Evolutionary conservation across 2,329 filamentous ascomycete genomes (phyloP), one percentile per base, ranked within the genome.

Genomic region (Cadophora sp.): DNA sequence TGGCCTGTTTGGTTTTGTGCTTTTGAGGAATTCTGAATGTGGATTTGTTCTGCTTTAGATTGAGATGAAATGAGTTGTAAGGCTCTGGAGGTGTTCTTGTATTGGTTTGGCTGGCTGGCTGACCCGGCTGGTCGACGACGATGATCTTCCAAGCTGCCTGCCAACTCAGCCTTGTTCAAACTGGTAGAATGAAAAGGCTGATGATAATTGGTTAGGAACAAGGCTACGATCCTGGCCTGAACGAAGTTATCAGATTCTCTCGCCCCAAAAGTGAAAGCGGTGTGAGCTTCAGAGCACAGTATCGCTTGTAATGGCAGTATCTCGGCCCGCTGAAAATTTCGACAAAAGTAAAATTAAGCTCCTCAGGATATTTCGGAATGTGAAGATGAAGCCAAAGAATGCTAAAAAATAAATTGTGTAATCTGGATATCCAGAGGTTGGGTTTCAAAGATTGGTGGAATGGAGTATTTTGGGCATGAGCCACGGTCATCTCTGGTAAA

Each of bases 361-460:
- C 19, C 19, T 48, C 7, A n/a, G 22, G 43, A 48, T 22, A 48
- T 12, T 1, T 48, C 19, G n/a, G n/a, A 14, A 31, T 29, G 34
- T 58, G 67, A 69, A 40, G 24, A 7, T 26, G 14, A 7, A 22
- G 2, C 53, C 46, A 65, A 68, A 70, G 73, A 72, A 68, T 0
- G 27, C 8, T 56, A 69, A 73, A 73, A 74, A n/a, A n/a, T n/a
- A n/a, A n/a, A n/a, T n/a, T 29, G 24, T n/a, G 56, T n/a, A 50
- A 46, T 74, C 75, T 76, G 75, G 73, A 62, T 70, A 27, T 71
- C 68, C 75, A 75, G 74, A 75, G 56, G 62, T 58, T 72, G 62
- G 56, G 71, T 76, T 84, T 80, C 83, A 85, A 85, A 85, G 82
- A 85, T 85, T 84, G 69, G 73, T 68, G 75, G 80, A 84, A 80